These are phyloP conservation scores for Trichoderma sp. DNA, from an alignment of 2,329 filamentous ascomycete species.

Conservation along the genomic window DNA sequence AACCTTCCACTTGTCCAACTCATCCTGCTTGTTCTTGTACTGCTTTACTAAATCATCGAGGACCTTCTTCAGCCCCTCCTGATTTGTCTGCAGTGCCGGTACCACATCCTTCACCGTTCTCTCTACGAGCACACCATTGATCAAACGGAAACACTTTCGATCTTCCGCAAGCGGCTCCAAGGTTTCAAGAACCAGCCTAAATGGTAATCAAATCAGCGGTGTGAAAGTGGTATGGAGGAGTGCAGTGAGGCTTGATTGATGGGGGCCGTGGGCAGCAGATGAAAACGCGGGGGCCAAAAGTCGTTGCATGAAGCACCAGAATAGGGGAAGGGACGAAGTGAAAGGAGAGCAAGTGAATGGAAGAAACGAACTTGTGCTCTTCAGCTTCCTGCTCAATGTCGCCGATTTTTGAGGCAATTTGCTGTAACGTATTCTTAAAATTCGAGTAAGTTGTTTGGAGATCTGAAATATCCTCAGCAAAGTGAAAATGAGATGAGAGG, in stretches of 20 bases:
- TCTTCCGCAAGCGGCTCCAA: constrained; percentile 78
- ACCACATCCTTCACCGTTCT: constrained; percentile 90
- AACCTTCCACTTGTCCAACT: constrained; percentile 99
- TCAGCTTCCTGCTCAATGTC: constrained; percentile 97
- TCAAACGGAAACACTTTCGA: constrained; percentile 97
- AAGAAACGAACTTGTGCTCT: constrained; percentile 82
- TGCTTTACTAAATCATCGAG: constrained; percentile 93
- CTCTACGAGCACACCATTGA: constrained; percentile 95
- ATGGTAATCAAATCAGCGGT: constrained; percentile 31
- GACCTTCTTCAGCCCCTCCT: constrained; percentile 90
- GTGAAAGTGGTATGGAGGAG: constrained; percentile 26
- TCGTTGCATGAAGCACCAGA: not conserved
- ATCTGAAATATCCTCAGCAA: constrained; percentile 52
- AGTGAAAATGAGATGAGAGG: not conserved
- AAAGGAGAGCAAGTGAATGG: not conserved
- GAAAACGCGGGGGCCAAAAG: not conserved
- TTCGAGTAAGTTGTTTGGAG: constrained; percentile 78
- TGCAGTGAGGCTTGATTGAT: constrained; percentile 41
- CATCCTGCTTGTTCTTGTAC: constrained; percentile 91
- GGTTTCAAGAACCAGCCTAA: constrained; percentile 90
- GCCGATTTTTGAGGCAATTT: constrained; percentile 93
- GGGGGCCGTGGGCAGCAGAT: not conserved
- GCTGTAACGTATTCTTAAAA: constrained; percentile 79
- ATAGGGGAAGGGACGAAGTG: not conserved
- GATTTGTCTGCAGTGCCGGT: constrained; percentile 88